Evolutionary conservation across 2,329 filamentous ascomycete genomes (phyloP), one percentile per base, ranked within the genome.

Genomic region (Venturia nashicola): DNA sequence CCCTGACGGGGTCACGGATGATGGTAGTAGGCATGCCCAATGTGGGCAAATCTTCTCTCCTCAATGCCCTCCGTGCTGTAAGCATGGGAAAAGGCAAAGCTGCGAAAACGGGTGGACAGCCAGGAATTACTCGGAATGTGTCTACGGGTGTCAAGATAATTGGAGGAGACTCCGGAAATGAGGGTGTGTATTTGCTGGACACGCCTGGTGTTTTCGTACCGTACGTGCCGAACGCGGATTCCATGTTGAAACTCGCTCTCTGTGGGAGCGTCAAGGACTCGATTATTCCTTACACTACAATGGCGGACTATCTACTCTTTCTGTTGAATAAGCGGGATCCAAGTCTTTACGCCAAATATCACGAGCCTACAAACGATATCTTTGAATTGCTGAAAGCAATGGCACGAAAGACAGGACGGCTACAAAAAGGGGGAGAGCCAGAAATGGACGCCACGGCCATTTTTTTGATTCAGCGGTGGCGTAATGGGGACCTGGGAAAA

Each of bases 1-100:
- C 83, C 27, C 77, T 97, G n/a, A 86, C 89, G 8, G 92, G 91
- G n/a, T 83, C 91, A 68, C 85, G 91, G 60, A 84, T 91, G 64
- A 83, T 99, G 74, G 84, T 97, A 0, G 92, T 97, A 16, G 94
- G 94, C 64, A 97, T 99, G 92, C 94, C 94, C 43, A 99, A 99
- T 72, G 90, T 96, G 0, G 94, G 94, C 43, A 99, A 99, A 76
- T 96, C 90, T 59, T 91, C 92, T 1, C 80, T 99, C n/a, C 84
- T 99, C 51, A 99, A 99, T 74, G 84, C 86, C 18, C 82, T 97
- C 60, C 87, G 94, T 23, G 83, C 80, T 48, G 79, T 82, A 20
- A 90, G 91, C 48, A 82, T 90, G 68, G 76, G 79, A 62, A 78
- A 80, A 60, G 80, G 81, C 23, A 95, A 93, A 73, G 92, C 86